Conservation (phyloP, 1,284 basidiomycete genomes). For the Veloboletus limbatus region DNA sequence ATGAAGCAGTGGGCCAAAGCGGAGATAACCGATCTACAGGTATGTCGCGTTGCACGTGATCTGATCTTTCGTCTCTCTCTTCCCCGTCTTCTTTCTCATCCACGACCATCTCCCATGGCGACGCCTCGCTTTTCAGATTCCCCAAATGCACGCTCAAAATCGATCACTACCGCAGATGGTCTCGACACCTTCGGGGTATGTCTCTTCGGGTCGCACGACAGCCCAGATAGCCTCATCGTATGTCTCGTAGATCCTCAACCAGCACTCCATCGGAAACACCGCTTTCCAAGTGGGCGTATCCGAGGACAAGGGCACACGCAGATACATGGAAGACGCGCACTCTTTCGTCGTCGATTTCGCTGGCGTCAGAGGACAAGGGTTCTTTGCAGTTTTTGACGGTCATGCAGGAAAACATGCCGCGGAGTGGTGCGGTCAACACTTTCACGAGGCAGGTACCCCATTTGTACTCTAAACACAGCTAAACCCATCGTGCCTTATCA, state of each 20-base stretch:
- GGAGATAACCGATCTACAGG: conserved; percentile 32
- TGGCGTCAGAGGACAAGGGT: conserved; percentile 89
- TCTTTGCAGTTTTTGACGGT: conserved; percentile 98
- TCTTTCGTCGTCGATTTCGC: conserved; percentile 95
- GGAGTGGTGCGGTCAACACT: conserved; percentile 97
- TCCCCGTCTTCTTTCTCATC: conserved; percentile 10
- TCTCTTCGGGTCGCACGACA: conserved; percentile 12
- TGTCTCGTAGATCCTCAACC: conserved; percentile 49
- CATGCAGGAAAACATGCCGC: conserved; percentile 99
- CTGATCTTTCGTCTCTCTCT: too few species aligned
- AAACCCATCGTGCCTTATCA: conserved; percentile 7
- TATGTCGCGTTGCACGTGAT: conserved; percentile 24
- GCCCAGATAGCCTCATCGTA: conserved; percentile 3
- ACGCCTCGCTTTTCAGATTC: conserved; percentile 31
- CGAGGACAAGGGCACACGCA: conserved; percentile 87
- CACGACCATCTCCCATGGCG: conserved; percentile 23
- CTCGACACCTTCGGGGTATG: conserved; percentile 75
- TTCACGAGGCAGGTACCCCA: conserved; percentile 70
- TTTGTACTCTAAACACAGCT: not conserved
- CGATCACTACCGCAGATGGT: conserved; percentile 68
- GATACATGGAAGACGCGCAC: conserved; percentile 98
- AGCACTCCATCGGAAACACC: conserved; percentile 54
- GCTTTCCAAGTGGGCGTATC: conserved; percentile 84
- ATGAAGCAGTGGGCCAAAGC: conserved; percentile 7
- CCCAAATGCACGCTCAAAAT: conserved; percentile 71